Evolutionary conservation across 345 rosid genomes (phyloP).

Genomic region (Durio zibethinus): DNA sequence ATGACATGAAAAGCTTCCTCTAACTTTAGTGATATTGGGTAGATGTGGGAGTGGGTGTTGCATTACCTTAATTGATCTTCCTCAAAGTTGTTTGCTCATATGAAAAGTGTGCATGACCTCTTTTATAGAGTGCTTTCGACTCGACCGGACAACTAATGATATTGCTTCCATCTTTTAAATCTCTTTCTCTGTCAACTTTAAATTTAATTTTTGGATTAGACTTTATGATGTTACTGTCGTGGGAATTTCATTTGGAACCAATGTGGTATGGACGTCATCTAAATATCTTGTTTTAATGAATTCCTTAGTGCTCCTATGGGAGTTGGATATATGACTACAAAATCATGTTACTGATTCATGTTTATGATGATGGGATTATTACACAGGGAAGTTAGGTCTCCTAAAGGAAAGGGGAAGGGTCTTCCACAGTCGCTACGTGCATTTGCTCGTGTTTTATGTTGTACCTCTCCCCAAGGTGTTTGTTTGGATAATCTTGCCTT

Average conservation of each 20-base stretch:
- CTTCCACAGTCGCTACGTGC: constrained; percentile 84
- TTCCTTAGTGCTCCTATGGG: not conserved
- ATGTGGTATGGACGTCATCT: not conserved
- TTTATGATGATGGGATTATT: constrained; percentile 19
- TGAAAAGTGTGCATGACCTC: not conserved
- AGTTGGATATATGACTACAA: not conserved
- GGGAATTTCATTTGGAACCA: not conserved
- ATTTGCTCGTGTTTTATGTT: constrained; percentile 66
- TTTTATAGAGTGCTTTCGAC: not conserved
- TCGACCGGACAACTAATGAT: not conserved
- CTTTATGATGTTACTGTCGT: not conserved
- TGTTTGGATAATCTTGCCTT: constrained; percentile 10
- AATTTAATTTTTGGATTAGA: not conserved
- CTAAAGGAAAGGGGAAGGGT: constrained; percentile 70
- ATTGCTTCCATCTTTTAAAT: not conserved
- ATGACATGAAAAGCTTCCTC: not conserved
- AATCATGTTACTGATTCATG: not conserved
- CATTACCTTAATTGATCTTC: not conserved
- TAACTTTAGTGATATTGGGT: not conserved
- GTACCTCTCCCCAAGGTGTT: constrained; percentile 55
- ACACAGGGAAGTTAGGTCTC: constrained; percentile 71
- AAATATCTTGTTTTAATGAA: not conserved
- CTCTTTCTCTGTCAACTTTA: not conserved
- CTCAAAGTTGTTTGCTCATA: not conserved
- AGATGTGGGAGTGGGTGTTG: not conserved